Evolutionary conservation across 148 eudicot genomes (phyloP).

Genomic region (Heliosperma pusillum): DNA sequence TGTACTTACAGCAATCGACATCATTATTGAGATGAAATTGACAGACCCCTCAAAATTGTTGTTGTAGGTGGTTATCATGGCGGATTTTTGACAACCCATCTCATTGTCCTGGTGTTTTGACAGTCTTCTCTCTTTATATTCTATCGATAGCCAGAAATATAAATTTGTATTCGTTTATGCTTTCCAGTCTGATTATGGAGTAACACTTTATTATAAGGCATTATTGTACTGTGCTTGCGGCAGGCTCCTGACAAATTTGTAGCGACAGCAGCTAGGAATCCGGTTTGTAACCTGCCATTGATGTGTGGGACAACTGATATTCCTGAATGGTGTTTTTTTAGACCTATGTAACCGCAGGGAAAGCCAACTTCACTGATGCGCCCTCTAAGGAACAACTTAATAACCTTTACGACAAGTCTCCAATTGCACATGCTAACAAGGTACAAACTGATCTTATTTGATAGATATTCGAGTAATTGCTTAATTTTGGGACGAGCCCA

Average conservation of each 20-base stretch:
- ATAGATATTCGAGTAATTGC: neutral
- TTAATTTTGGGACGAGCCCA: too few relatives aligned
- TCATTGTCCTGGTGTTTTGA: conserved; percentile 78
- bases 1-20: conserved; percentile 83
- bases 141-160: neutral
- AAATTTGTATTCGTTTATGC: too few relatives aligned
- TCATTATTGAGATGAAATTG: conserved; percentile 53
- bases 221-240: conserved; percentile 20
- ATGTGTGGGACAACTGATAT: conserved; percentile 93
- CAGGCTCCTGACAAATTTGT: conserved; percentile 90
- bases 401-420: conserved; percentile 61
- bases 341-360: conserved; percentile 61
- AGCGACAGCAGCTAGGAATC: conserved; percentile 84
- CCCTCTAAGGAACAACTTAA: conserved; percentile 63
- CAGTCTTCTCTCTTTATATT: neutral
- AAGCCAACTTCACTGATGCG: conserved; percentile 52
- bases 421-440: conserved; percentile 70
- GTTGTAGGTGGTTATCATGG: conserved; percentile 95
- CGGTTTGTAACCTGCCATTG: conserved; percentile 79
- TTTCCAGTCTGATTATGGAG: too few relatives aligned
- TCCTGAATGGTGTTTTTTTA: conserved; percentile 94
- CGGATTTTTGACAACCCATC: conserved; percentile 91
- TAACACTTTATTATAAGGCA: neutral
- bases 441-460: conserved; percentile 29
- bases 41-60: conserved; percentile 70